These are phyloP conservation scores for Salix udensis DNA, from an alignment of 345 rosid species.

Conservation along the genomic window DNA sequence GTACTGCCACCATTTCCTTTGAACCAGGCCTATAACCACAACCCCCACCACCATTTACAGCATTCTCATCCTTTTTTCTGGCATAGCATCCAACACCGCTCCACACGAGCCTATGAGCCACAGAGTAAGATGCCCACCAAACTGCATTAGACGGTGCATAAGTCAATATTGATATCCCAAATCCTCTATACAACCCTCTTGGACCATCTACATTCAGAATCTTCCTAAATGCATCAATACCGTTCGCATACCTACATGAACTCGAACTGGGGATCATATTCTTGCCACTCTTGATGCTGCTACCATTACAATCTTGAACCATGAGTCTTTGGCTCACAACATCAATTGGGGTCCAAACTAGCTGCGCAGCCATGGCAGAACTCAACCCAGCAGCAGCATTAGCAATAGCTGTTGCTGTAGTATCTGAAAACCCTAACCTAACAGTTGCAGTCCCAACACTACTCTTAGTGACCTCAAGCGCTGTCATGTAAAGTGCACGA, in stretches of 20 bases:
- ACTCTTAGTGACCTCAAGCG: conserved; percentile 82
- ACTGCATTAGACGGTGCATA: conserved; percentile 95
- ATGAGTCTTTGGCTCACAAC: conserved; percentile 91
- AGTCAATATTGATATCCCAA: conserved; percentile 86
- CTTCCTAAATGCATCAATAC: conserved; percentile 76
- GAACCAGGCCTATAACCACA: conserved; percentile 34
- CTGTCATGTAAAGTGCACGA: conserved; percentile 87
- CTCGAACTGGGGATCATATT: conserved; percentile 29
- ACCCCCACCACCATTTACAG: conserved; percentile 1
- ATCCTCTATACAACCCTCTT: conserved; percentile 83
- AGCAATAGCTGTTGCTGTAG: conserved; percentile 57
- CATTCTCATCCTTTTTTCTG: conserved; percentile 26
- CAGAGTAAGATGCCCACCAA: conserved; percentile 98
- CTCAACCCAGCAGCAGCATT: conserved; percentile 84
- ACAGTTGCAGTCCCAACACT: conserved; percentile 62
- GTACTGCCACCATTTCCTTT: conserved; percentile 49
- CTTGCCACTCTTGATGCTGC: conserved; percentile 17
- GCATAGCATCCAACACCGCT: conserved; percentile 37
- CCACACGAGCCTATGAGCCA: conserved; percentile 61
- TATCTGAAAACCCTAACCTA: conserved; percentile 72
- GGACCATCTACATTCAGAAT: conserved; percentile 70
- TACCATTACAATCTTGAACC: conserved; percentile 57
- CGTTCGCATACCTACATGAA: conserved; percentile 52
- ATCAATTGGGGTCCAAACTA: conserved; percentile 87
- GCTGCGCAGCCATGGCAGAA: conserved; percentile 87